A percentile compares a stretch with the other conserved stretches of the same genome.
These are phyloP conservation scores for Blechomonas ayalai DNA, from an alignment of 208 protist genomes.

Conservation along the genomic window DNA sequence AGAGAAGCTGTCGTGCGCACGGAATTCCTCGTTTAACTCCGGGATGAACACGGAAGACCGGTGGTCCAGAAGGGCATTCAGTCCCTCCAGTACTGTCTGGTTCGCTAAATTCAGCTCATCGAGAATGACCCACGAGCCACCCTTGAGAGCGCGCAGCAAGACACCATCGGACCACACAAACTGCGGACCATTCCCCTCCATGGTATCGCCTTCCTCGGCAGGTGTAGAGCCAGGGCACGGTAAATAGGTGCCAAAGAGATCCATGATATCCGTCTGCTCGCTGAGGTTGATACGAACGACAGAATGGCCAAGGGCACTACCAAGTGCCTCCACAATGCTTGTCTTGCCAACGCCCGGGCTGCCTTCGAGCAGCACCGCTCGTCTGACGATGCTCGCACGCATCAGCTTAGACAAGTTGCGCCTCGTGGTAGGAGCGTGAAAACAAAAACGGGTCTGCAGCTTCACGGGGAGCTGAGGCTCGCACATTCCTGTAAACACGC, in stretches of 20 bases:
- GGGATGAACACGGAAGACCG: constrained; percentile 91
- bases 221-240: constrained; percentile 31
- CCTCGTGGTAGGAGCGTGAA: constrained; percentile 94
- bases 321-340: constrained; percentile 96
- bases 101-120: constrained; percentile 99
- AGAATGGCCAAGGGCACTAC: constrained; percentile 72
- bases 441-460: constrained; percentile 80
- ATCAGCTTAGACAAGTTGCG: constrained; percentile 97
- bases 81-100: constrained; percentile 98
- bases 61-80: constrained; percentile 99
- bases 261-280: constrained; percentile 99
- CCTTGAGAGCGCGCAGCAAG: constrained; percentile 93
- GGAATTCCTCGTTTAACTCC: constrained; percentile 87
- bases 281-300: constrained; percentile 99
- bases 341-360: constrained; percentile 99
- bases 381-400: constrained; percentile 85
- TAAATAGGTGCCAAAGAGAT: constrained; percentile 92
- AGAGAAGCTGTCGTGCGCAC: constrained; percentile 88
- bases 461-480: constrained; percentile 63
- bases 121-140: constrained; percentile 98
- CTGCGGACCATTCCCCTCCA: constrained; percentile 29
- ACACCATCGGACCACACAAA: constrained; percentile 98
- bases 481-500: constrained; percentile 60
- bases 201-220: constrained; percentile 11
- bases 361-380: constrained; percentile 98